phyloP scores from a whole-genome alignment of 108 stramenopile species.

The Ochromonas danica region DNA sequence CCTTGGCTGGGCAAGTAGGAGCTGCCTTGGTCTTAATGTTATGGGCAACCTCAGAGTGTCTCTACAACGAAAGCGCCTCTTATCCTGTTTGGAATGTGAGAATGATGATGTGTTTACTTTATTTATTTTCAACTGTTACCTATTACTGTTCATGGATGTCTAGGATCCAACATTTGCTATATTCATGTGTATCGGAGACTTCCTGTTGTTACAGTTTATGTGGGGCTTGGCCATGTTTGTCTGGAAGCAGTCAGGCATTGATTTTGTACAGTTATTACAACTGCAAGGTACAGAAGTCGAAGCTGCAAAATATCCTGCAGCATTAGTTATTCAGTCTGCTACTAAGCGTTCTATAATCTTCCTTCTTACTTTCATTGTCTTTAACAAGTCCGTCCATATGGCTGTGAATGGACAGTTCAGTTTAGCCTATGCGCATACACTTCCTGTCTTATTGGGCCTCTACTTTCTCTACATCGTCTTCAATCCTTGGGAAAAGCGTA shows the following conservation, averaged over 20 bases:
- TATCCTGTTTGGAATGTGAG: constrained; percentile 9
- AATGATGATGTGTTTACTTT: neutral
- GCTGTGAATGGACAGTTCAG: constrained; percentile 32
- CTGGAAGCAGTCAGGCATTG: constrained; percentile 44
- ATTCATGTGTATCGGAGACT: constrained; percentile 17
- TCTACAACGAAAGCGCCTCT: neutral
- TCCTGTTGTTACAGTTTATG: constrained; percentile 36
- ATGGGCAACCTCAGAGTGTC: constrained; percentile 20
- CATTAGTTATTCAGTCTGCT: neutral
- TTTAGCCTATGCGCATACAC: constrained; percentile 39
- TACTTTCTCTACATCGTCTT: constrained; percentile 32
- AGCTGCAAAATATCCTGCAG: constrained; percentile 39
- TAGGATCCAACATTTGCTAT: constrained; percentile 24
- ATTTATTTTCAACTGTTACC: neutral
- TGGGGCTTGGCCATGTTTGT: constrained; percentile 30
- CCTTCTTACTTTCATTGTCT: constrained; percentile 49
- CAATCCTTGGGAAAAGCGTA: constrained; percentile 42
- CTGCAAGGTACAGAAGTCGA: constrained; percentile 23
- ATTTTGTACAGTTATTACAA: constrained; percentile 43
- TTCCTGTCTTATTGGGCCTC: constrained; percentile 42
- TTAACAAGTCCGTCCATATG: constrained; percentile 48
- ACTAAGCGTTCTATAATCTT: constrained; percentile 29
- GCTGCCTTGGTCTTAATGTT: neutral
- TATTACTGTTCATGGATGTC: neutral
- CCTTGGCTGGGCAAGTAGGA: too few relatives aligned